Evolutionary conservation across 352 stramenopile genomes (phyloP), one percentile per base, ranked within the genome.

Genomic region (Elongisporangium senticosum): DNA sequence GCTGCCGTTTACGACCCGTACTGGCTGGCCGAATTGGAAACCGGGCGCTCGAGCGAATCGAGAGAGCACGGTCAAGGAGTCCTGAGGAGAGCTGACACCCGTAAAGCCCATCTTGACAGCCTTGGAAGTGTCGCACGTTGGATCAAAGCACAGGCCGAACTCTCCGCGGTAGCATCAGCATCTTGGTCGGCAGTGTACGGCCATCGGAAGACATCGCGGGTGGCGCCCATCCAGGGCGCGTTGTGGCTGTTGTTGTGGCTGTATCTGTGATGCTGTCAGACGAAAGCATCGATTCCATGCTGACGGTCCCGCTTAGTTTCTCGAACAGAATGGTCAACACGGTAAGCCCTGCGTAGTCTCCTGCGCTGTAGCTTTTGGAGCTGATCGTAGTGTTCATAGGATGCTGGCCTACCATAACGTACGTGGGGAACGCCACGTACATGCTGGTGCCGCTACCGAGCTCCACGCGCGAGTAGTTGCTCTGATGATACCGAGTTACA

Each of bases 41-140:
- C 51, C 64, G 17, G 55, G n/a, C 0, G 64, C 60, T 7, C 58
- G 37, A 0, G 26, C 43, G 22, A 70, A 70, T 21, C 61, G 48
- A 3, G 26, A 22, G 26, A 67, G 49, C 7, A 24, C 17, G 1
- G 14, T 53, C 33, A 14, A n/a, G 7, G 4, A 19, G 14, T 52
- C 40, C 14, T 47, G 47, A 21, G 22, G 28, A 13, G 22, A 48
- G 7, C 51, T 54, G 3, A 70, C 50, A 0, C 64, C 64, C 2
- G 59, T 50, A 52, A 70, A 70, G 2, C 33, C 55, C 26, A 70
- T 33, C 28, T 67, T 70, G 47, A 65, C 54, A 14, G 50, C 57
- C 49, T 28, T 24, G 22, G 22, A 49, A 2, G 49, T 52, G 19
- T 28, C 23, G 54, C 58, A 65, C 0, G 8, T 28, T 3, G 48